Evolutionary conservation across 305 asterid genomes (phyloP), one percentile per base, ranked within the genome.

Genomic region (Fraxinus floribunda): DNA sequence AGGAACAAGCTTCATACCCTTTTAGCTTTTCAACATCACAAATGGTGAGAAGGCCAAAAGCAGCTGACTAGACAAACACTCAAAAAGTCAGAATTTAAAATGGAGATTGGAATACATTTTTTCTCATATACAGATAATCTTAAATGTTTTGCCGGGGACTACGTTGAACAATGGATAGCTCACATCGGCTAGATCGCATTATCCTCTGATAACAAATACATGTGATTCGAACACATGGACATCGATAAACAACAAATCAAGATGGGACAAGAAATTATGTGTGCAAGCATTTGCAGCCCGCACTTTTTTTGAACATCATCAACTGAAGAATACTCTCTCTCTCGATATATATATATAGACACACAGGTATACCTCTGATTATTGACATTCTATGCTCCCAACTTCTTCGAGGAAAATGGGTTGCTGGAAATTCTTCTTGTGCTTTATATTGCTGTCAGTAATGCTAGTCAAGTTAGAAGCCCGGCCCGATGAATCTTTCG

Each of bases 11-110:
- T 72, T 62, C 34, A 13, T 11, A 22, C 74, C 32, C 16, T 84
- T 87, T 73, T 62, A 72, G 11, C 87, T 82, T 78, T 83, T 83
- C 82, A 46, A 70, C 60, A 66, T 10, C 52, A 29, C 86, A 83
- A 81, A 76, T 20, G 79, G 82, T 35, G 64, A 29, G 3, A 13
- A 32, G 64, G 80, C 84, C 75, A 77, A 81, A 79, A 66, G 66
- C 32, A 77, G 83, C 84, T 88, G 91, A 90, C 74, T 85, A 82
- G 91, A 90, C 88, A 39, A 13, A 68, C 92, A 88, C 90, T 85
- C 35, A 29, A 13, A 13, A 44, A 44, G 15, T 7, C 52, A 2
- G 16, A 75, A 30, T 41, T 24, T 57, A 70, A 20, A 78, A 80
- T 38, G 62, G 62, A 15, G 39, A 9, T 8, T 24, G 4, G 26